These are phyloP conservation scores for Aspergillus baeticus DNA, from an alignment of 495 filamentous ascomycete genomes.

Conservation along the genomic window DNA sequence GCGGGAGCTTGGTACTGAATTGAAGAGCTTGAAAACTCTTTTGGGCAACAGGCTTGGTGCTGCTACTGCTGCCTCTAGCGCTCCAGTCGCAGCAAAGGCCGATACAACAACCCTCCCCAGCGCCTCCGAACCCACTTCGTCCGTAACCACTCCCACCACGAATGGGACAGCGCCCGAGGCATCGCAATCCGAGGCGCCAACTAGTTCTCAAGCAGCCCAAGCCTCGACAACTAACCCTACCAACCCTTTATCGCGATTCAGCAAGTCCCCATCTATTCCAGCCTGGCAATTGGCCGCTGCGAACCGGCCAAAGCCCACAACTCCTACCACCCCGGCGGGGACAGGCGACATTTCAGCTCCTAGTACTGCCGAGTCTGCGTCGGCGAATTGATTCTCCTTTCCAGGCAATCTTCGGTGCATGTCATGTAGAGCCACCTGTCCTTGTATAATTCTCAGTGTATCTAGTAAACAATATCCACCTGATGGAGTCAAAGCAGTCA, in stretches of 20 bases:
- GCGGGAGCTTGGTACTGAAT: conserved; percentile 80
- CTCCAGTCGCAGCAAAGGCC: conserved; percentile 35
- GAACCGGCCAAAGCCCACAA: conserved; percentile 52
- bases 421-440: conserved; percentile 14
- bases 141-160: conserved; percentile 30
- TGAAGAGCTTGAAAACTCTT: conserved; percentile 89
- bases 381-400: conserved; percentile 25
- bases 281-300: conserved; percentile 85
- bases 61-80: conserved; percentile 30
- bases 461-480: not conserved
- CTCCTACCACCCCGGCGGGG: conserved; percentile 29
- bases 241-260: conserved; percentile 42
- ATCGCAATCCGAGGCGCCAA: conserved; percentile 32
- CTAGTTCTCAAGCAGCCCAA: conserved; percentile 34
- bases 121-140: conserved; percentile 30
- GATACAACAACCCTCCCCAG: conserved; percentile 26
- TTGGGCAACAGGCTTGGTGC: conserved; percentile 75
- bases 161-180: conserved; percentile 33
- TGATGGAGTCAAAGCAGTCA: not conserved
- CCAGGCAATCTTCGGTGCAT: not conserved
- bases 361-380: conserved; percentile 30
- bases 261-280: conserved; percentile 71
- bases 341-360: conserved; percentile 17
- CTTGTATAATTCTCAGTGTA: not conserved
- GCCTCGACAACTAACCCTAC: conserved; percentile 34